Evolutionary conservation across 2,329 filamentous ascomycete species (phyloP).

Genomic region (Aspergillus puulaauensis): DNA sequence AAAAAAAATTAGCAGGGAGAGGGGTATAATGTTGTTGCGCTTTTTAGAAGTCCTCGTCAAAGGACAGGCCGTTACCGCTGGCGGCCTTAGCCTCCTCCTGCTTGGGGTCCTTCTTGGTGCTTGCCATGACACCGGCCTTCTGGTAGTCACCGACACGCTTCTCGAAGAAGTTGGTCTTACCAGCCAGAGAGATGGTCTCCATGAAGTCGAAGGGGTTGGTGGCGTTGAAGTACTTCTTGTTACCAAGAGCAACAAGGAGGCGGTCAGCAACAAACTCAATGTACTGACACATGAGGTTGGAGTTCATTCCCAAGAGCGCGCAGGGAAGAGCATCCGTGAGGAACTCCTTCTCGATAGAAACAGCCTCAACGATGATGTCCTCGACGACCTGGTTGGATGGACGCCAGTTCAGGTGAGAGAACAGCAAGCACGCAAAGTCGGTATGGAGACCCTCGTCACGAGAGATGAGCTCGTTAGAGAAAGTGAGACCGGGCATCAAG

Average conservation of each 20-base stretch:
- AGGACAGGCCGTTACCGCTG: conserved; percentile 72
- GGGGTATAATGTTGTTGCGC: conserved; percentile 22
- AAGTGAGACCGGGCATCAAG: conserved; percentile 96
- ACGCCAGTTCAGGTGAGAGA: conserved; percentile 94
- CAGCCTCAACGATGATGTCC: conserved; percentile 91
- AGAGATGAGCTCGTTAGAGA: conserved; percentile 99
- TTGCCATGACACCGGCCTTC: conserved; percentile 98
- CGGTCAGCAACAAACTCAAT: conserved; percentile 99
- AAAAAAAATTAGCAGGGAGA: conserved; percentile 14
- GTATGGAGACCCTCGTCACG: conserved; percentile 99
- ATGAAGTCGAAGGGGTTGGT: conserved; percentile 99
- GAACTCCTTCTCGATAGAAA: conserved; percentile 96
- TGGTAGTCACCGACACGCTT: conserved; percentile 99
- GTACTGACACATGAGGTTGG: conserved; percentile 97
- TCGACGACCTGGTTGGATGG: conserved; percentile 78
- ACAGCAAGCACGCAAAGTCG: conserved; percentile 95
- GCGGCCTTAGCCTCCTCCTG: conserved; percentile 47
- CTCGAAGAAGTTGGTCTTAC: conserved; percentile 99
- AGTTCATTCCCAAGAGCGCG: conserved; percentile 95
- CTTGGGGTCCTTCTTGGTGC: conserved; percentile 69
- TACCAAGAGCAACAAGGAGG: conserved; percentile 87
- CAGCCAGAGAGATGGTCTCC: conserved; percentile 98
- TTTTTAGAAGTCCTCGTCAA: conserved; percentile 94
- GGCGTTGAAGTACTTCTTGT: conserved; percentile 88
- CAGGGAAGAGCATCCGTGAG: conserved; percentile 91